phyloP scores from a whole-genome alignment of 2,329 filamentous ascomycete species.

The Arthrobotrys sphaeroides region DNA sequence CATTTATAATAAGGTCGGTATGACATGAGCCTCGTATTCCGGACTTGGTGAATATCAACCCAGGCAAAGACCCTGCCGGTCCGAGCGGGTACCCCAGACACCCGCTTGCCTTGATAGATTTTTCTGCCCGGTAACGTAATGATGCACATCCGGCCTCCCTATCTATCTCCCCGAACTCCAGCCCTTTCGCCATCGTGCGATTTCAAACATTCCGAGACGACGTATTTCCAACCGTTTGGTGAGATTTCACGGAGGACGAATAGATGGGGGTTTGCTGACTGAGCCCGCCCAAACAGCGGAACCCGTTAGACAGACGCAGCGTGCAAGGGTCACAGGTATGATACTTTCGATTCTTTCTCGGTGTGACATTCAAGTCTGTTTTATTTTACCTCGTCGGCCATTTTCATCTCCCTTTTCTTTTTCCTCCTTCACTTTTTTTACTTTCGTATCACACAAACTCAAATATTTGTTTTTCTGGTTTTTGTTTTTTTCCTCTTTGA shows the following conservation, averaged over 20 bases:
- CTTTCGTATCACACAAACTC: conserved; percentile 3
- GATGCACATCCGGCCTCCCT: conserved; percentile 29
- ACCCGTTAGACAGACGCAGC: conserved; percentile 6
- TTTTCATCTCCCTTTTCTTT: conserved; percentile 11
- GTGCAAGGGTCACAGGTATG: conserved; percentile 1
- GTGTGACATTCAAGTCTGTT: conserved; percentile 12
- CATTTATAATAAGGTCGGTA: conserved; percentile 11
- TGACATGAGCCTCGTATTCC: conserved; percentile 42
- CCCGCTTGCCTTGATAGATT: conserved; percentile 14
- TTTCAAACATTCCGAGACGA: conserved; percentile 4
- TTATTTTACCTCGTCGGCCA: conserved; percentile 11
- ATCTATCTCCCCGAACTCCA: conserved; percentile 11
- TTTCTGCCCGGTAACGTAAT: conserved; percentile 44
- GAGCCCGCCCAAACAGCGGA: not conserved
- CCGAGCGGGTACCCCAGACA: conserved; percentile 32
- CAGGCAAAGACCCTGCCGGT: conserved; percentile 37
- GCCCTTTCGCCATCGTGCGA: conserved; percentile 10
- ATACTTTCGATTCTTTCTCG: not conserved
- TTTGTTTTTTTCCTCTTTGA: conserved; percentile 2
- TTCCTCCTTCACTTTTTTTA: not conserved
- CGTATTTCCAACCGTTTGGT: not conserved
- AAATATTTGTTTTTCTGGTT: conserved; percentile 18
- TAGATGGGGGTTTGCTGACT: not conserved
- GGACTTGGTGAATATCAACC: conserved; percentile 10
- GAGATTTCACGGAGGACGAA: not conserved